Conservation (phyloP, 202 grass and related monocot genomes). For the Digitaria exilis region DNA sequence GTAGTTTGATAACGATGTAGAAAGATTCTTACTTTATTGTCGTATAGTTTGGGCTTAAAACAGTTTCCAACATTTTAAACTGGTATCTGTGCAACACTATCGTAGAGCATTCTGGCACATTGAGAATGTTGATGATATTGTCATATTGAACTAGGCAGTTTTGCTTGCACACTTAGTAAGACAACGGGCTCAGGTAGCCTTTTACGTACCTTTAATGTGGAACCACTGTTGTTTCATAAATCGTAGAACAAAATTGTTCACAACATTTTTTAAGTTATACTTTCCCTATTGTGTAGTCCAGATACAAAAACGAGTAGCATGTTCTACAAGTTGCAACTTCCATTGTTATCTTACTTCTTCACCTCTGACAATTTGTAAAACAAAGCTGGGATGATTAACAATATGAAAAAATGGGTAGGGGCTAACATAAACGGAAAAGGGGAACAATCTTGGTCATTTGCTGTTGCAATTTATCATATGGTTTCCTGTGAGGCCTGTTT, state of each 20-base stretch:
- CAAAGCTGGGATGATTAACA: too few relatives aligned
- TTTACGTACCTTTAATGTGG: background rate
- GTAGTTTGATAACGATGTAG: conserved; percentile 12
- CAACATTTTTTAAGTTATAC: background rate
- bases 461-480: background rate
- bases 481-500: conserved; percentile 7
- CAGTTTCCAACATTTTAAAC: background rate
- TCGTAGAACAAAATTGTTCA: background rate
- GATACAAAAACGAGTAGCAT: background rate
- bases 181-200: background rate
- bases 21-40: background rate
- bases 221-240: background rate
- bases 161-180: background rate
- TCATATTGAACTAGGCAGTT: conserved; percentile 19
- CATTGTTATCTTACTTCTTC: background rate
- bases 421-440: background rate
- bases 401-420: background rate
- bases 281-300: background rate
- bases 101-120: background rate
- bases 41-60: background rate
- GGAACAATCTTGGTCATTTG: background rate
- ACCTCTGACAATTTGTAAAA: conserved; percentile 6
- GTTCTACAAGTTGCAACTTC: background rate
- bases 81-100: background rate
- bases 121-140: conserved; percentile 14